Evolutionary conservation across 2,329 filamentous ascomycete genomes (phyloP).

Genomic region (Sarocladium strictum): DNA sequence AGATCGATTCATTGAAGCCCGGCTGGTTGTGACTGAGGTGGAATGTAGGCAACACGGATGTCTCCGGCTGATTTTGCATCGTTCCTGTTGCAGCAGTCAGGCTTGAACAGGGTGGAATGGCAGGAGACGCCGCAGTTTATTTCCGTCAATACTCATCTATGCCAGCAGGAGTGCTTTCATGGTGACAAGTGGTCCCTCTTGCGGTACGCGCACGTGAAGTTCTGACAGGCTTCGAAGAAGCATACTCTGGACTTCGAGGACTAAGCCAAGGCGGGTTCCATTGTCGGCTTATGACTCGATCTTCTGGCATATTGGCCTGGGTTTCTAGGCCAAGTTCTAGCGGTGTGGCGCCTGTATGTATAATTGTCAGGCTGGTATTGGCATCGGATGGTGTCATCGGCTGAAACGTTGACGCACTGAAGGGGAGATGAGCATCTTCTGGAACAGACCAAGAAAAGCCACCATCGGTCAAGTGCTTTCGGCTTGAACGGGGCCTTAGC

Average conservation of each 20-base stretch:
- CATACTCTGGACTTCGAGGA: background rate
- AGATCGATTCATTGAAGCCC: too few relatives aligned
- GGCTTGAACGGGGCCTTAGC: too few relatives aligned
- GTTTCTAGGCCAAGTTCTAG: background rate
- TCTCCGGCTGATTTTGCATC: too few relatives aligned
- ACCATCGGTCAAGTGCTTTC: background rate
- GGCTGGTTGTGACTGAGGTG: too few relatives aligned
- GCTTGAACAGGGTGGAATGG: too few relatives aligned
- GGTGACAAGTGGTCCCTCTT: too few relatives aligned
- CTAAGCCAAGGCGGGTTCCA: background rate
- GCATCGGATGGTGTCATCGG: slow-evolving; percentile 1
- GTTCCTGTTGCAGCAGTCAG: too few relatives aligned
- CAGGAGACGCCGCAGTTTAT: too few relatives aligned
- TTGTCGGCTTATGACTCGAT: slow-evolving; percentile 1
- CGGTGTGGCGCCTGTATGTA: slow-evolving; percentile 5
- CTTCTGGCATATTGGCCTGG: background rate
- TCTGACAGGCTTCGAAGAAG: background rate
- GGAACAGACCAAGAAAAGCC: background rate
- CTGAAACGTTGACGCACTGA: background rate
- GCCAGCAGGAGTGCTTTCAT: too few relatives aligned
- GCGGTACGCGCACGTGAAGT: too few relatives aligned
- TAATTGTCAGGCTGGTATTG: background rate
- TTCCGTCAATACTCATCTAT: too few relatives aligned
- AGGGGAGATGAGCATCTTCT: slow-evolving; percentile 3
- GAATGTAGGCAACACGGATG: too few relatives aligned